Conservation (phyloP, 495 filamentous ascomycete species). For the Rhypophila decipiens region DNA sequence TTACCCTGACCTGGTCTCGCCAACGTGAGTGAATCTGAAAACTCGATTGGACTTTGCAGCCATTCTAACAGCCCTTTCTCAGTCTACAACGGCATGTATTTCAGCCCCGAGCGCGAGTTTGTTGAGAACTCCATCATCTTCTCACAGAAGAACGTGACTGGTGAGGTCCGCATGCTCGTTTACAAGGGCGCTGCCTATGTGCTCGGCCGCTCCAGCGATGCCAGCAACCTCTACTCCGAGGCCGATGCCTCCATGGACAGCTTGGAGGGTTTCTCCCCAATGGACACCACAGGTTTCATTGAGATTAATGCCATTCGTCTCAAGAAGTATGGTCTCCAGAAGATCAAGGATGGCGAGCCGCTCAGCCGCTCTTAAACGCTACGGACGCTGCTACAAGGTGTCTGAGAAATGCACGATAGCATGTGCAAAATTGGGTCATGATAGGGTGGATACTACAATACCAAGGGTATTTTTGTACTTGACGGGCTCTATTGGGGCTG, state of each 20-base stretch:
- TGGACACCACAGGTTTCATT: conserved; percentile 2
- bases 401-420: too few relatives aligned
- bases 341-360: conserved; percentile 54
- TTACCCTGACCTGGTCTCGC: conserved; percentile 69
- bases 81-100: conserved; percentile 76
- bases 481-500: too few relatives aligned
- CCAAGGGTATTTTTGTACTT: too few relatives aligned
- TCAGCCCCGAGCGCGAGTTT: conserved; percentile 71
- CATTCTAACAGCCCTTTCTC: background rate
- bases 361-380: conserved; percentile 27
- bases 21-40: conserved; percentile 73
- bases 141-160: conserved; percentile 58
- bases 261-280: conserved; percentile 74
- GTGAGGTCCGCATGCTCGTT: conserved; percentile 59
- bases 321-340: conserved; percentile 78
- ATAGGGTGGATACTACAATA: too few relatives aligned
- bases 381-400: too few relatives aligned
- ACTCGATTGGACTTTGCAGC: conserved; percentile 34
- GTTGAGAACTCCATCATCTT: conserved; percentile 62
- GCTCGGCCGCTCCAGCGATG: conserved; percentile 67
- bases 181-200: conserved; percentile 75
- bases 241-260: conserved; percentile 82
- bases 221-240: conserved; percentile 81
- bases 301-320: conserved; percentile 62
- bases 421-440: too few relatives aligned